phyloP scores from a whole-genome alignment of 495 filamentous ascomycete genomes.

The Amorphotheca resinae region DNA sequence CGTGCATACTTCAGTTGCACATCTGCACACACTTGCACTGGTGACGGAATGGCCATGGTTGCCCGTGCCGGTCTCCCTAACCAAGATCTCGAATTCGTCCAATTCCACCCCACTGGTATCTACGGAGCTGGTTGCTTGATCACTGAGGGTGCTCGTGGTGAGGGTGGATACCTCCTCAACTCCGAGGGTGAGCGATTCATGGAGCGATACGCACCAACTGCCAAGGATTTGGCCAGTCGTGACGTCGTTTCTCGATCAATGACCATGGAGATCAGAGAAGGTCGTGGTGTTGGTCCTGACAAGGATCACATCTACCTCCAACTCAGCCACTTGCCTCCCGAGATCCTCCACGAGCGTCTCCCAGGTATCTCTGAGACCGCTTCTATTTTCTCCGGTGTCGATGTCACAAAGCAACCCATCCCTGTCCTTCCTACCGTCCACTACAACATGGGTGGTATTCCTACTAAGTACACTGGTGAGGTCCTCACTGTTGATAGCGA shows the following conservation, averaged over 20 bases:
- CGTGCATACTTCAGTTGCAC: slow-evolving; percentile 97
- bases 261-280: slow-evolving; percentile 94
- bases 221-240: slow-evolving; percentile 88
- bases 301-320: slow-evolving; percentile 98
- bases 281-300: slow-evolving; percentile 87
- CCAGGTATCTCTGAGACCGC: slow-evolving; percentile 98
- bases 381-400: slow-evolving; percentile 90
- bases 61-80: slow-evolving; percentile 93
- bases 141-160: slow-evolving; percentile 94
- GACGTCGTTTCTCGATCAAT: slow-evolving; percentile 94
- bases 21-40: slow-evolving; percentile 93
- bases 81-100: slow-evolving; percentile 98
- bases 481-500: slow-evolving; percentile 72
- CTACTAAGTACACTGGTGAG: slow-evolving; percentile 92
- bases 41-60: slow-evolving; percentile 98
- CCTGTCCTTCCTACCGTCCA: slow-evolving; percentile 94
- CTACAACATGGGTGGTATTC: slow-evolving; percentile 99
- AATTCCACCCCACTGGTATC: slow-evolving; percentile 99
- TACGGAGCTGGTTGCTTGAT: slow-evolving; percentile 98
- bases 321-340: slow-evolving; percentile 81
- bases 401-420: slow-evolving; percentile 92
- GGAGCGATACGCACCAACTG: slow-evolving; percentile 94
- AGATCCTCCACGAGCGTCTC: slow-evolving; percentile 88
- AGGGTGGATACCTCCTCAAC: slow-evolving; percentile 96
- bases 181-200: slow-evolving; percentile 97